Percentiles rank a stretch among this genome's conserved stretches.
These are phyloP conservation scores for Metschnikowia borealis DNA, from an alignment of 805 yeast species.

Conservation along the genomic window DNA sequence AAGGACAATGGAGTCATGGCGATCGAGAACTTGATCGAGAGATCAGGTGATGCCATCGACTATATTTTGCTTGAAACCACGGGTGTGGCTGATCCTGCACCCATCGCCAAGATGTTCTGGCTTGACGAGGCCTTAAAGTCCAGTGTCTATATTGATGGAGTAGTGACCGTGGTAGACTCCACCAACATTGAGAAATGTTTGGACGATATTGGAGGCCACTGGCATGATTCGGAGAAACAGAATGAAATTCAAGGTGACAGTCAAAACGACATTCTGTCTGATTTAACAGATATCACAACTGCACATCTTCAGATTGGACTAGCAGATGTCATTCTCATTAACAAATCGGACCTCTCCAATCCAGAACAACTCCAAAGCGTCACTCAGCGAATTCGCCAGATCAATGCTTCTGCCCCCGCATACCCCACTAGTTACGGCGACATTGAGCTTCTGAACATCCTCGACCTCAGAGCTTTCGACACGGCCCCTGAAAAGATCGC, in stretches of 20 bases:
- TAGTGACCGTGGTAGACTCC: constrained; percentile 80
- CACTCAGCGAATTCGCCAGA: constrained; percentile 39
- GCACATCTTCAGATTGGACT: constrained; percentile 88
- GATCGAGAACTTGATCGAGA: constrained; percentile 77
- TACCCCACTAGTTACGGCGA: constrained; percentile 71
- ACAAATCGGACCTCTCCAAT: constrained; percentile 62
- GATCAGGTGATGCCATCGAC: constrained; percentile 71
- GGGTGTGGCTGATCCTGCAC: constrained; percentile 97
- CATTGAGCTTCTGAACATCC: constrained; percentile 56
- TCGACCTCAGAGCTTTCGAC: constrained; percentile 79
- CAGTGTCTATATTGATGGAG: constrained; percentile 85
- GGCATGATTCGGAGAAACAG: constrained; percentile 44
- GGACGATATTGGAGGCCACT: constrained; percentile 69
- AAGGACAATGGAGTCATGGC: constrained; percentile 94
- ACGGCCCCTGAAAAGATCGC: constrained; percentile 21
- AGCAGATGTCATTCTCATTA: constrained; percentile 78
- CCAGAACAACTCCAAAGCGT: constrained; percentile 29
- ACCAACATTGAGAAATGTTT: constrained; percentile 62
- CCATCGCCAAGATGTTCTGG: constrained; percentile 97
- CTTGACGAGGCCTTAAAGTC: constrained; percentile 84
- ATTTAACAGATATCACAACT: constrained; percentile 54
- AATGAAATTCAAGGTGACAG: constrained; percentile 18
- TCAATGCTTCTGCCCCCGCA: constrained; percentile 69
- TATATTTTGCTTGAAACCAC: constrained; percentile 92
- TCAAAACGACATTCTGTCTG: background rate